Base-by-base conservation (phyloP, 192 early-diverging fungal species). In the Oehlia diaphana region DNA sequence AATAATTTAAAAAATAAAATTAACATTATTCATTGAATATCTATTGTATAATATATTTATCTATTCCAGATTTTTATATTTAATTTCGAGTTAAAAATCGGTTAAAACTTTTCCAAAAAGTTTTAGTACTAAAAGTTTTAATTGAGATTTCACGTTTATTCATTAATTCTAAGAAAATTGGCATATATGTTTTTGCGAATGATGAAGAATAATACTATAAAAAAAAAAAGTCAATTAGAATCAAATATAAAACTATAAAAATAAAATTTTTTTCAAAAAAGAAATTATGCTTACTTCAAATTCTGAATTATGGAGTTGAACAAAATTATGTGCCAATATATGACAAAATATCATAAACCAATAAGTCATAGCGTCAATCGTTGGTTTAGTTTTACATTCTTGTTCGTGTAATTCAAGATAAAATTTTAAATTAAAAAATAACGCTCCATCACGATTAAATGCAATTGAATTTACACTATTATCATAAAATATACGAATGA, bases 281-380 rank as follows among this genome's bases (percentile, higher is more conserved):
- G 0, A 7, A 35, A 39, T 44, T n/a, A 42, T 16, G 42, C 65
- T 72, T 82, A 88, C 87, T 86, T 94, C 95, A 83, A 95, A 94
- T 69, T 90, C 77, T 33, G 89, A 85, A 79, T 92, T 88, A 81
- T 97, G 95, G 6, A 83, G 84, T 28, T 74, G 69, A 6, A 91
- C 86, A 85, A 93, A 93, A 78, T 94, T 91, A 79, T 96, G 94
- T 4, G 88, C 95, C 63, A 97, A 82, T 84, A 95, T 95, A 83
- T 97, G 96, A 70, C 92, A 93, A 62, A 89, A 83, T 6, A 88
- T 91, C 88, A 96, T 91, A 79, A 94, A 97, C 96, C 96, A 96
- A 82, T 94, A 95, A 63, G 91, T 86, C 78, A 86, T 23, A 2
- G 83, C 84, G n/a, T 87, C 86, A 64, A 47, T 82, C 12, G 79